Conservation (phyloP, 108 stramenopile species). For the Fragilariopsis cylindrus region DNA sequence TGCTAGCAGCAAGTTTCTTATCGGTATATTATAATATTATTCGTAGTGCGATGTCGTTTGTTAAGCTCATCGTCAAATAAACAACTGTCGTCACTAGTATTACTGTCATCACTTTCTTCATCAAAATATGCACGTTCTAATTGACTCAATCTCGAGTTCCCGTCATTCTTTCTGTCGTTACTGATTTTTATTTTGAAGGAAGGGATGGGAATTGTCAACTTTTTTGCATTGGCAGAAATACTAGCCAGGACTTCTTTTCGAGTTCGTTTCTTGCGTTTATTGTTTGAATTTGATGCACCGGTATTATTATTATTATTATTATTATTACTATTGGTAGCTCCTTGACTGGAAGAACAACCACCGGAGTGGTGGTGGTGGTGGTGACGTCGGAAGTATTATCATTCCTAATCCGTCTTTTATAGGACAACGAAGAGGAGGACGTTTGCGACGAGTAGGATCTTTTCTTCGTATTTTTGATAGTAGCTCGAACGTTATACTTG, state of each 20-base stretch:
- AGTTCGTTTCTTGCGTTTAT: conserved; percentile 11
- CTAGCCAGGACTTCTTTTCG: conserved; percentile 8
- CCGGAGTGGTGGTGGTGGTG: neutral
- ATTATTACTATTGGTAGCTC: neutral
- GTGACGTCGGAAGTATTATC: too few relatives aligned
- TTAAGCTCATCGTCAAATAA: too few relatives aligned
- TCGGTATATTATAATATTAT: too few relatives aligned
- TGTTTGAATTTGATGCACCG: neutral
- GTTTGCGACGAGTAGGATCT: neutral
- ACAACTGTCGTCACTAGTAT: neutral
- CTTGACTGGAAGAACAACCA: neutral
- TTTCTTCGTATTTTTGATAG: neutral
- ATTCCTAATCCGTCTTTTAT: too few relatives aligned
- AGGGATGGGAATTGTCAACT: neutral
- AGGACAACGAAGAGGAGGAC: neutral
- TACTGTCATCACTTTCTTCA: conserved; percentile 5
- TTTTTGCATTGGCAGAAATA: conserved; percentile 1
- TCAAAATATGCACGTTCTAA: conserved; percentile 18
- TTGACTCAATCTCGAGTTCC: neutral
- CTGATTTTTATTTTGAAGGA: neutral
- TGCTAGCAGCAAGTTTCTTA: too few relatives aligned
- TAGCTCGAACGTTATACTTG: neutral
- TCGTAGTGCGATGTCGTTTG: too few relatives aligned
- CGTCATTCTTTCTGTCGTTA: neutral
- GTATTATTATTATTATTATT: neutral